phyloP scores from a whole-genome alignment of 345 rosid species.

The Citrus medica region DNA sequence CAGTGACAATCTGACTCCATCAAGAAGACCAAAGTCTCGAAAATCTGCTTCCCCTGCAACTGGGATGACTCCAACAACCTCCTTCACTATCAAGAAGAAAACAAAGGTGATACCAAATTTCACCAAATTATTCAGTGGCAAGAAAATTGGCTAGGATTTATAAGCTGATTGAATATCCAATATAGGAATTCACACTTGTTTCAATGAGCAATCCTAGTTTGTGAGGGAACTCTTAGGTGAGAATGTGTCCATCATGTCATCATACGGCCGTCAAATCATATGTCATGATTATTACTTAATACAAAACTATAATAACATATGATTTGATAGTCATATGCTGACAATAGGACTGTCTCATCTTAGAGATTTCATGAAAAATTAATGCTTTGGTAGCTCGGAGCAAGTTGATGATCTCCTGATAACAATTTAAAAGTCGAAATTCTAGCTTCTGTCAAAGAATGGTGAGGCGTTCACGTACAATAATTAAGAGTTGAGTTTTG shows the following conservation, averaged over 20 bases:
- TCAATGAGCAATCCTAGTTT: background rate
- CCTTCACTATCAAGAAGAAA: conserved; percentile 54
- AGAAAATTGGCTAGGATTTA: conserved; percentile 16
- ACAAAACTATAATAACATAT: too few relatives aligned
- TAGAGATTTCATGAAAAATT: too few relatives aligned
- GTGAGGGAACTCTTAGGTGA: too few relatives aligned
- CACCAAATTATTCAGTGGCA: conserved; percentile 50
- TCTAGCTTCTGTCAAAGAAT: background rate
- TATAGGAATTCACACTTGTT: background rate
- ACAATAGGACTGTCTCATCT: too few relatives aligned
- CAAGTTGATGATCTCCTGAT: background rate
- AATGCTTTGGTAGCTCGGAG: too few relatives aligned
- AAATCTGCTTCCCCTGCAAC: conserved; percentile 49
- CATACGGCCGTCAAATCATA: too few relatives aligned
- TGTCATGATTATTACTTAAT: too few relatives aligned
- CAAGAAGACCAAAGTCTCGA: conserved; percentile 31
- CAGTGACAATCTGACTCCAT: conserved; percentile 35
- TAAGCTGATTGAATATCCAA: background rate
- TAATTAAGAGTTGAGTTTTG: background rate
- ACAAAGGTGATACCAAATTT: conserved; percentile 53
- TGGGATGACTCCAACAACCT: conserved; percentile 33
- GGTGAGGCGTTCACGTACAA: conserved; percentile 4
- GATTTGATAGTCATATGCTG: too few relatives aligned
- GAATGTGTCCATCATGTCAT: too few relatives aligned
- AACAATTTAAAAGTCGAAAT: background rate